A percentile compares a stretch with the other conserved stretches of the same genome.
phyloP scores from a whole-genome alignment of 225 moss, liverwort and hornwort species.

The Rhytidiadelphus loreus region DNA sequence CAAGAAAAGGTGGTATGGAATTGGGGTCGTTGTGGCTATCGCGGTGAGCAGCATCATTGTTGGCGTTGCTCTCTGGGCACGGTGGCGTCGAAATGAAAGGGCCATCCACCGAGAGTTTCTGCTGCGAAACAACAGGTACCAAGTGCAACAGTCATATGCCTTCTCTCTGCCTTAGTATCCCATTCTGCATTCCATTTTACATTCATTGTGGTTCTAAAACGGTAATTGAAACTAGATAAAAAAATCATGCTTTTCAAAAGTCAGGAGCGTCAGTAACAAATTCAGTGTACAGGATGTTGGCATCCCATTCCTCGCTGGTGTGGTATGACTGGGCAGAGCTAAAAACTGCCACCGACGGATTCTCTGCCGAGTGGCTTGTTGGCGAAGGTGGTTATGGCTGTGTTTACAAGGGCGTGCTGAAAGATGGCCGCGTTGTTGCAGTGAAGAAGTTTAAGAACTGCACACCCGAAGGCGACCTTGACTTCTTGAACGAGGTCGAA shows the following conservation, averaged over 20 bases:
- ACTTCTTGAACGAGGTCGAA: constrained; percentile 22
- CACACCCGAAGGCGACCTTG: constrained; percentile 11
- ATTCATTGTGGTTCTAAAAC: not conserved
- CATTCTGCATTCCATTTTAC: not conserved
- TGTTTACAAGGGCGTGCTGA: constrained; percentile 17
- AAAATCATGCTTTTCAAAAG: not conserved
- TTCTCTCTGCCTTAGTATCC: not conserved
- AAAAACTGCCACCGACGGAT: constrained; percentile 3
- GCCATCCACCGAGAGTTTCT: constrained; percentile 6
- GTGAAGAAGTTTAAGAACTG: constrained; percentile 25
- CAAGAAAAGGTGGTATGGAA: not conserved
- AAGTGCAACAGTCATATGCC: not conserved
- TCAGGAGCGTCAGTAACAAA: not conserved
- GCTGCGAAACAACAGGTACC: constrained; percentile 5
- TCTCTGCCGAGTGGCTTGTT: not conserved
- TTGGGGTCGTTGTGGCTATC: not conserved
- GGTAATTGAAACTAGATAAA: not conserved
- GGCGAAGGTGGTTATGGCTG: constrained; percentile 14
- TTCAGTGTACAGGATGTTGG: not conserved
- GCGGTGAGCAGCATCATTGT: not conserved
- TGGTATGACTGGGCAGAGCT: constrained; percentile 12
- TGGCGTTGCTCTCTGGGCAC: not conserved
- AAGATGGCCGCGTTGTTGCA: constrained; percentile 4
- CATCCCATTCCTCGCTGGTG: constrained; percentile 3
- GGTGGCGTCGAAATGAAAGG: not conserved